Evolutionary conservation across 1,139 yeast species (phyloP).

Genomic region (Candida dubliniensis): DNA sequence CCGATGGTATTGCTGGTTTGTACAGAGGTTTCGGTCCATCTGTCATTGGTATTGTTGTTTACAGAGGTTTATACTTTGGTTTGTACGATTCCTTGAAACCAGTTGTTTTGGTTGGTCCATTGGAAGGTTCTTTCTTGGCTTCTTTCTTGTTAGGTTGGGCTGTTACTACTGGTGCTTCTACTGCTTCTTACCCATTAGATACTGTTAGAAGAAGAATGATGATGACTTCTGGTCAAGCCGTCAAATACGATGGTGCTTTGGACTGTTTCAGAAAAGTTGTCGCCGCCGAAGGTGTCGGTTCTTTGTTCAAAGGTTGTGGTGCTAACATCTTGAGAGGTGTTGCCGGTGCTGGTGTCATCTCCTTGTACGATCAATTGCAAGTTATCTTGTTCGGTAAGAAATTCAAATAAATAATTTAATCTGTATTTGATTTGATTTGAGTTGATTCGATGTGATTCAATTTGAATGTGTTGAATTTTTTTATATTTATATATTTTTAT

Average conservation of each 20-base stretch:
- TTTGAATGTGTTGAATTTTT: too few species aligned
- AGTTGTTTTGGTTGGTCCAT: conserved; percentile 55
- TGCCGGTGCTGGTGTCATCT: conserved; percentile 58
- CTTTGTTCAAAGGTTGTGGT: conserved; percentile 57
- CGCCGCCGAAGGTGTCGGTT: conserved; percentile 52
- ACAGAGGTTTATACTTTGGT: conserved; percentile 60
- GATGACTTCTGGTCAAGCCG: conserved; percentile 59
- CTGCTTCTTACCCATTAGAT: conserved; percentile 57
- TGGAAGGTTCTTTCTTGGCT: conserved; percentile 55
- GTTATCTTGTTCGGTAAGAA: conserved; percentile 52
- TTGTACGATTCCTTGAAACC: conserved; percentile 56
- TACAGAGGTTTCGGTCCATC: conserved; percentile 61
- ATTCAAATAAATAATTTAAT: conserved; percentile 27
- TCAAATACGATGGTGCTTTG: conserved; percentile 52
- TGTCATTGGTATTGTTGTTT: conserved; percentile 52
- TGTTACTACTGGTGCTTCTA: conserved; percentile 56
- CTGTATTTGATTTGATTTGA: too few species aligned
- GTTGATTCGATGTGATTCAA: too few species aligned
- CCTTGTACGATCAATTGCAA: conserved; percentile 55
- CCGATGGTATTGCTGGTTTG: conserved; percentile 58
- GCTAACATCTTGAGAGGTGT: conserved; percentile 60
- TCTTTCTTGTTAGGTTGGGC: conserved; percentile 57
- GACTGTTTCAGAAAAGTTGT: conserved; percentile 51
- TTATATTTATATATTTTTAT: too few species aligned
- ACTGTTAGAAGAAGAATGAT: conserved; percentile 58